Evolutionary conservation across 345 rosid genomes (phyloP), one percentile per base, ranked within the genome.

Genomic region (Orychophragmus violaceus): DNA sequence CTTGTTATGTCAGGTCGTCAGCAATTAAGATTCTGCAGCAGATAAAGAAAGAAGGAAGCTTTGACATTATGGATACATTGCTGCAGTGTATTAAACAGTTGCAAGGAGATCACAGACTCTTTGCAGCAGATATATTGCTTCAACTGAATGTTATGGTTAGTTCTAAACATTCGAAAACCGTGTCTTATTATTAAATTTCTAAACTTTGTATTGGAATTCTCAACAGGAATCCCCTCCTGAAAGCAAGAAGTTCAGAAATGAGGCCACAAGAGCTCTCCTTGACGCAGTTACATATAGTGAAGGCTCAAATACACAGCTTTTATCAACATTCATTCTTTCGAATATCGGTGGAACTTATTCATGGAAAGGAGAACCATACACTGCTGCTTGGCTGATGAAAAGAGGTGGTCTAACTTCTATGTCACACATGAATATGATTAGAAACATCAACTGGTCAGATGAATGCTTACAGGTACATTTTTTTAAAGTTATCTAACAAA

Each of bases 331-430:
- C 64, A 81, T 93, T 56, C 75, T 89, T 32, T 84, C 97, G 14
- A 87, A 93, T 70, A 74, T 93, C 3, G 98, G 98, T 30, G 97
- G 97, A 60, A 93, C 95, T 36, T 93, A 83, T 78, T 64, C 91
- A 45, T 87, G 96, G 97, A 78, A 81, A 30, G 98, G 97, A 66
- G 94, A 93, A 27, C 74, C 97, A 44, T 89, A 86, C 71, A 93
- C 97, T 4, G 63, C 84, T 32, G 91, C 96, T 27, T 93, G 93
- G 93, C 74, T 93, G 11, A 83, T 93, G 28, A 93, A 82, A 80
- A 93, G 84, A 80, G 91, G 88, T 10, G 97, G 97, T n/a, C 64
- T 87, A 52, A 78, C 59, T 62, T 89, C 96, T 1, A 27, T 72
- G 51, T 22, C 65, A 62, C 90, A 85, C 63, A 80, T 82, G 76